Conservation (phyloP, 169 alveolate genomes). For the Plasmodium chabaudi region DNA sequence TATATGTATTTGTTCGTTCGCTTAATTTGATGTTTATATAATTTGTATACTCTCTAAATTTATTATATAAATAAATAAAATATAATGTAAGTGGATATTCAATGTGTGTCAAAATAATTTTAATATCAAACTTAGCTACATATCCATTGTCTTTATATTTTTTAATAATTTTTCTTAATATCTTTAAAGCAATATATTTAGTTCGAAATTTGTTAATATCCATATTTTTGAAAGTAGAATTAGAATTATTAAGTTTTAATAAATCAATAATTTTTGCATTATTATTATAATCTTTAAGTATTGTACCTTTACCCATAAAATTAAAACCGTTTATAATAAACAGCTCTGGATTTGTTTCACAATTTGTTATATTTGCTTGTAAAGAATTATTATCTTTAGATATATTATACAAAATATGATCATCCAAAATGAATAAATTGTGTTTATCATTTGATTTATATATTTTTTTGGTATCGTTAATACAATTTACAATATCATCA, state of each 20-base stretch:
- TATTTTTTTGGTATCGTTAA: slow-evolving; percentile 42
- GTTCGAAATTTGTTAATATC: neutral
- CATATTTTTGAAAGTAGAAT: neutral
- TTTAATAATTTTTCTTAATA: slow-evolving; percentile 37
- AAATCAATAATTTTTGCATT: slow-evolving; percentile 8
- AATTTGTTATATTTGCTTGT: neutral
- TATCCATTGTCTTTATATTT: slow-evolving; percentile 62
- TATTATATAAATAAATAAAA: slow-evolving; percentile 26
- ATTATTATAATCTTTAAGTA: slow-evolving; percentile 31
- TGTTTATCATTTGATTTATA: slow-evolving; percentile 23
- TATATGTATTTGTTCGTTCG: neutral
- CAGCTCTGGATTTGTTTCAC: too few relatives aligned
- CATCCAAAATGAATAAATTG: slow-evolving; percentile 22
- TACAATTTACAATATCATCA: slow-evolving; percentile 53
- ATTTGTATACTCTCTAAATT: slow-evolving; percentile 20
- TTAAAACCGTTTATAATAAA: neutral
- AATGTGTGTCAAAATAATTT: slow-evolving; percentile 60
- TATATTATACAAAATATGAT: slow-evolving; percentile 8
- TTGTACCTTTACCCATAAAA: slow-evolving; percentile 52
- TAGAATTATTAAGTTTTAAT: neutral
- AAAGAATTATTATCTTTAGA: neutral
- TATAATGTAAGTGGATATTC: slow-evolving; percentile 47
- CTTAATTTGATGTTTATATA: slow-evolving; percentile 13
- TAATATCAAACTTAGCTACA: slow-evolving; percentile 43
- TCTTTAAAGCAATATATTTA: slow-evolving; percentile 40